A percentile compares a stretch with the other conserved stretches of the same genome.
Conservation (phyloP, 2,329 filamentous ascomycete genomes). For the Colletotrichum siamense region DNA sequence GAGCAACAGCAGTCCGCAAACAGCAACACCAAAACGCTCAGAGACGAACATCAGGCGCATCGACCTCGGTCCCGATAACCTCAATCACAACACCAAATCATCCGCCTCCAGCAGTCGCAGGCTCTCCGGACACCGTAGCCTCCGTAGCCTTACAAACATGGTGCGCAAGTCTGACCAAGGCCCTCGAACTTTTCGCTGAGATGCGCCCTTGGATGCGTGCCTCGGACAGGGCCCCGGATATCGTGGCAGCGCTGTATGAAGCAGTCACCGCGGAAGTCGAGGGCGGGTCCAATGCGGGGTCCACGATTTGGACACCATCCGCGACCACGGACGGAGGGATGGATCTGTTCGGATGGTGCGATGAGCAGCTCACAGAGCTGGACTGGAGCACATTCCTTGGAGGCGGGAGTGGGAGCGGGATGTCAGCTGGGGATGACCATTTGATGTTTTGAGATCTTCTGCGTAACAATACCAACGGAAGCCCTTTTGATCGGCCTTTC, state of each 20-base stretch:
- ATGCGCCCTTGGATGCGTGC: conserved; percentile 33
- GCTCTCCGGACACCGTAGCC: not conserved
- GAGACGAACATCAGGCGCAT: not conserved
- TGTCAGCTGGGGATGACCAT: not conserved
- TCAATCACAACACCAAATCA: not conserved
- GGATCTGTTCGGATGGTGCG: conserved; percentile 31
- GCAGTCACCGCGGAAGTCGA: conserved; percentile 27
- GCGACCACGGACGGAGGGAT: conserved; percentile 26
- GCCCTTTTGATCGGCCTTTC: too few species aligned
- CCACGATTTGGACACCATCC: conserved; percentile 26
- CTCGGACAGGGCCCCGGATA: conserved; percentile 30
- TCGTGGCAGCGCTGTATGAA: conserved; percentile 31
- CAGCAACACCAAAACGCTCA: not conserved
- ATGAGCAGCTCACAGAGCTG: conserved; percentile 31
- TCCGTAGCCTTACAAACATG: conserved; percentile 16
- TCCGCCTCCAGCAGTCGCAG: not conserved
- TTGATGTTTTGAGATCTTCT: not conserved
- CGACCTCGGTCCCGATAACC: not conserved
- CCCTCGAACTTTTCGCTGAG: conserved; percentile 28
- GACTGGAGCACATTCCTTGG: conserved; percentile 30
- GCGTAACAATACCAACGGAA: not conserved
- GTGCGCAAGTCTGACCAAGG: conserved; percentile 28
- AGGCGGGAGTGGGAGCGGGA: not conserved
- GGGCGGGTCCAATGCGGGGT: conserved; percentile 2
- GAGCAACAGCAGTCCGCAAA: not conserved